Base-by-base conservation (phyloP, 2,329 filamentous ascomycete species). In the Mycocentrospora acerina region DNA sequence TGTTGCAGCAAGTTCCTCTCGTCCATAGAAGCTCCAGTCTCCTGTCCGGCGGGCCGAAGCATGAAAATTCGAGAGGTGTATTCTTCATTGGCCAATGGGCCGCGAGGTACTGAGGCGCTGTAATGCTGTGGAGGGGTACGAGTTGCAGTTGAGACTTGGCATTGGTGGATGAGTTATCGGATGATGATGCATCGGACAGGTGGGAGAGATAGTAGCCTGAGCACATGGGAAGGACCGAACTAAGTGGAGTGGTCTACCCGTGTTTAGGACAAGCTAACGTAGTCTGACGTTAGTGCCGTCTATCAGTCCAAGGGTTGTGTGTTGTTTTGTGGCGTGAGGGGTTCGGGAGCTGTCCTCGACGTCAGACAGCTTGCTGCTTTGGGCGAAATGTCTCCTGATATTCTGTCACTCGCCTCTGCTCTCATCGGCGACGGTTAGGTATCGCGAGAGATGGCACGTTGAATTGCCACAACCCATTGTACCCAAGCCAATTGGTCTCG, bases 161-260 rank as follows among this genome's bases (percentile, higher is more conserved):
- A 22, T 22, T 40, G 44, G 45, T 35, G 16, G 34, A 40, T 42
- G 48, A 41, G 24, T 43, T 47, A 49, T 60, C 59, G 58, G 59
- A 65, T 62, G 51, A 60, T 56, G 57, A 46, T 56, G 55, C 46
- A 42, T 59, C 59, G 58, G 58, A 43, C 55, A 35, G 46, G 55
- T 49, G 57, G 57, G 48, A 53, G 45, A 35, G 31, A 32, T 30
- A 25, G 36, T 51, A 51, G 48, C 48, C 44, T 53, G 46, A 49
- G 42, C 42, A 27, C 37, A 19, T 42, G 17, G 29, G 27, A 35
- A 34, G 37, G 35, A 37, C 26, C 37, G 17, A 24, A 12, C 15
- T 39, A 36, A 40, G 34, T 44, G 45, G 35, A 33, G 29, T 37
- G 37, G 29, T 35, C 19, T 42, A 34, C 17, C 35, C 34, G 32